Base-by-base conservation (phyloP, 225 moss, liverwort and hornwort species). In the Marchantia polymorpha region DNA sequence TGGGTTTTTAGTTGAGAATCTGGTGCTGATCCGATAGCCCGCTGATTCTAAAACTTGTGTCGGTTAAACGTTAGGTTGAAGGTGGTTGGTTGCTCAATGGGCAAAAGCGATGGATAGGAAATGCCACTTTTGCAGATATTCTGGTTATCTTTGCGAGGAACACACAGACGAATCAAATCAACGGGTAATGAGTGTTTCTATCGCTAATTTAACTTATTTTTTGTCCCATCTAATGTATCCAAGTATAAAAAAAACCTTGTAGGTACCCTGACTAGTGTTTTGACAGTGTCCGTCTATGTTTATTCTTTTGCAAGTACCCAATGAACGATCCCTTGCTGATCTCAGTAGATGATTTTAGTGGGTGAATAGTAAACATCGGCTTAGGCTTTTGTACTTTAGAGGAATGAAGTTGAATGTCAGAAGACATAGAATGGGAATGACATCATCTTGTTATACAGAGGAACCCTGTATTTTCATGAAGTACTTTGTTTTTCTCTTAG, bases 31-130 rank as follows among this genome's bases (percentile, higher is more conserved):
- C 29, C 11, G 11, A 29, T 39, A 39, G 39, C 3, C 39, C 39
- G 39, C 39, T 39, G 39, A 15, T 23, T 73, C 29, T 25, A 3
- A 73, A 54, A 1, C 73, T 23, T 14, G 29, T 53, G 22, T 54
- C 27, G 26, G 26, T 26, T 10, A 56, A 72, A 49, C 48, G 22
- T 59, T 83, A 99, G 95, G 93, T 99, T 49, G 93, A 91, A 78
- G 95, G 92, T 54, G 99, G 99, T 17, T 99, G 99, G 99, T 79
- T 74, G 64, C 83, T 99, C 63, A 93, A 88, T 82, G 99, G 99
- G 53, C 95, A 99, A 80, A 99, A 99, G 73, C 82, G 93, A 55
- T 99, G 95, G 99, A 99, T 95, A 72, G 95, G 99, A 19, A 99
- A 99, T 81, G 90, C 90, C 77, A 99, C 95, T 74, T 95, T 99